Base-by-base conservation (phyloP, 2,329 filamentous ascomycete genomes). In the Cordyceps cateniannulata region DNA sequence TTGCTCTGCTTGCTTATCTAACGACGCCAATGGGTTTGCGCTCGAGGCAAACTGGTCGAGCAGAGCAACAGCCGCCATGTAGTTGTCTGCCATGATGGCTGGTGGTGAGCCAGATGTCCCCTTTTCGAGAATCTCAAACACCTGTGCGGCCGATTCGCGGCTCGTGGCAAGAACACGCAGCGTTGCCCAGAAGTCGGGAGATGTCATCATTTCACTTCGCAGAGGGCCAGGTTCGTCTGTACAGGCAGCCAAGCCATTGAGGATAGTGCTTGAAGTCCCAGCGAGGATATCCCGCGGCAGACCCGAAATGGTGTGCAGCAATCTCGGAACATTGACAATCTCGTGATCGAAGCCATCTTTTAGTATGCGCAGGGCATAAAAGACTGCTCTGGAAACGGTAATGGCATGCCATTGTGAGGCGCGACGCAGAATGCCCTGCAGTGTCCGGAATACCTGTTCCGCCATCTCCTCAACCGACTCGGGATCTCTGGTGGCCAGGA, bases 161-260 rank as follows among this genome's bases (percentile, higher is more conserved):
- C 88, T 83, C 25, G 81, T 79, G 51, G 90, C 86, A 20, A 99
- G 78, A 35, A 86, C 84, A 63, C 91, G 87, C 57, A 99, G 79
- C 16, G 97, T 90, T 5, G 89, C 88, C 95, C 95, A 99, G 73
- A 99, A 98, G 70, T 99, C 95, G 0, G 95, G 95, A 20, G 93
- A 98, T 16, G 91, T 93, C 75, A 96, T 96, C 66, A 98, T 90
- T 75, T 98, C 93, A 66, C 90, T 96, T 61, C 91, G 86, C 29
- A 99, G 78, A 14, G 89, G 85, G 27, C 87, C 86, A 0, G 91
- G 85, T 62, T 89, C 85, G 56, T 88, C 86, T 65, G 96, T 90
- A 68, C 93, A 97, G 49, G 87, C 80, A 49, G 87, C 84, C 27
- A 99, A 78, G 0, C 93, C 93, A 67, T 89, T 87, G 20, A 96